Base-by-base conservation (phyloP, 441 rosid species). In the Pelargonium fulgidum region DNA sequence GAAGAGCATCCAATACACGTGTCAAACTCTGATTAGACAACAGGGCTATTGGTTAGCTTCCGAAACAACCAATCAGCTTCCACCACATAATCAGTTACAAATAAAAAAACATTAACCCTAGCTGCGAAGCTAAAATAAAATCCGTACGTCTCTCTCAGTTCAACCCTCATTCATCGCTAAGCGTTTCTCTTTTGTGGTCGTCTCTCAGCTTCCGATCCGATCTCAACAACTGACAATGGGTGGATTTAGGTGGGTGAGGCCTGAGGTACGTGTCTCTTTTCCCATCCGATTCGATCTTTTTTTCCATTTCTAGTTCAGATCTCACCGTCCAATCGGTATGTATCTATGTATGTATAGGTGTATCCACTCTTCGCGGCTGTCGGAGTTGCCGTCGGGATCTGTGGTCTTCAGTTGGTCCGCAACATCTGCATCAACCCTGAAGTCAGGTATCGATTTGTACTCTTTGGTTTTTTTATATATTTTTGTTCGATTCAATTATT, bases 281-380 rank as follows among this genome's bases (percentile, higher is more conserved):
- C 41, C 26, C 17, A 66, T 45, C 41, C 56, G 68, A 64, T 72
- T 58, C 59, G 36, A n/a, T 4, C 5, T 39, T 26, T 17, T 22
- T 13, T 47, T 52, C 26, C 33, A 4, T 76, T 2, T 48, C 16
- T 2, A 22, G 45, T 41, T 41, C 45, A 41, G 62, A 56, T 64
- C 41, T 56, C 48, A 54, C 3, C 20, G 33, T 68, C 11, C 17
- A 12, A 19, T 26, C 5, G 16, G 19, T 22, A 61, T 48, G 7
- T 26, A 16, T 54, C 16, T 14, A 42, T 13, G 26, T 29, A 0
- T 48, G 50, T 74, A 66, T 64, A 94, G 96, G 99, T 91, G 62
- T 94, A 82, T 79, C 99, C 97, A 42, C 83, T 94, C 72, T 94
- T 94, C 70, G 99, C 96, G 14, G 90, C 99, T 24, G 86, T 89